phyloP scores from a whole-genome alignment of 768 basidiomycete species.

The Hygrocybe coccinea region DNA sequence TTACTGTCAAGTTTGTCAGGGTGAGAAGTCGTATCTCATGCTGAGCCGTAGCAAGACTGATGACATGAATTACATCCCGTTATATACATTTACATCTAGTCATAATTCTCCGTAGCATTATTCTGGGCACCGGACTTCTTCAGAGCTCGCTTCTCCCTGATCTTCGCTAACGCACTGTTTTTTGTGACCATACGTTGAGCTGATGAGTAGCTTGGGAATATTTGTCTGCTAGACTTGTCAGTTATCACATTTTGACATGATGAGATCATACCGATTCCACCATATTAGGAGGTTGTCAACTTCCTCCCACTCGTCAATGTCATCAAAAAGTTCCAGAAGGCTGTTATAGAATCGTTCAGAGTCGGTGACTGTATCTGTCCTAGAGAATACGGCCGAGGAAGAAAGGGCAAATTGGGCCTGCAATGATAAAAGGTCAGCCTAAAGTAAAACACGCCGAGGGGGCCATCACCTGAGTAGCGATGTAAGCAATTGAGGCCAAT shows the following conservation, averaged over 20 bases:
- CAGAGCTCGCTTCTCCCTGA: neutral
- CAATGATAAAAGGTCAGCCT: neutral
- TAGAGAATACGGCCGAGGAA: neutral
- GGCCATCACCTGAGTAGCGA: neutral
- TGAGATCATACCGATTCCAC: slow-evolving; percentile 10
- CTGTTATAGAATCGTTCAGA: slow-evolving; percentile 14
- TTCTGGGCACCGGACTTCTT: neutral
- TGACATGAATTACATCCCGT: no score
- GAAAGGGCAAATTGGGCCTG: slow-evolving; percentile 14
- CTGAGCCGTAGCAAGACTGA: no score
- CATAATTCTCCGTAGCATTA: no score
- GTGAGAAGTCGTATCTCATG: no score
- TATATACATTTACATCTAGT: no score
- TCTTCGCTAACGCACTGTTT: neutral
- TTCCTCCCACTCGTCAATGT: slow-evolving; percentile 13
- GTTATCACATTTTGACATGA: neutral
- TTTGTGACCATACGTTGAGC: neutral
- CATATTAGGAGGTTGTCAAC: slow-evolving; percentile 12
- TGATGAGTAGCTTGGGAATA: neutral
- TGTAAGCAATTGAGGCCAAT: neutral
- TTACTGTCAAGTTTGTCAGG: no score
- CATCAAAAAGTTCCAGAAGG: slow-evolving; percentile 13
- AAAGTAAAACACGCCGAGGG: no score
- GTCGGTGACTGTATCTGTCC: slow-evolving; percentile 11
- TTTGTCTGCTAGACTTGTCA: neutral